Evolutionary conservation across 2,329 filamentous ascomycete genomes (phyloP), one percentile per base, ranked within the genome.

Genomic region (Fusarium sambucinum): DNA sequence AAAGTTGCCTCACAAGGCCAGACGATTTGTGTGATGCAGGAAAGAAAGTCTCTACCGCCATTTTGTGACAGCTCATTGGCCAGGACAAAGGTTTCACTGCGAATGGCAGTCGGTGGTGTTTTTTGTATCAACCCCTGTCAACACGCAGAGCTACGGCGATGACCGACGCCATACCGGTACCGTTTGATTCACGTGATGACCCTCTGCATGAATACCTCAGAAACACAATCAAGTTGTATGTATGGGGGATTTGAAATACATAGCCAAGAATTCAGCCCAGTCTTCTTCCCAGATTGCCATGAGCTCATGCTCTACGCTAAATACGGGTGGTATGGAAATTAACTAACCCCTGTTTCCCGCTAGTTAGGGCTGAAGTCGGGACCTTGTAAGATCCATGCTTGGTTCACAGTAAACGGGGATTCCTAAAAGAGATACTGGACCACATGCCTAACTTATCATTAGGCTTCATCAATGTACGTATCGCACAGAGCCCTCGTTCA

Each of bases 321-420:
- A 38, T n/a, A 38, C 35, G 35, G 35, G 35, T 37, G 35, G 35
- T 11, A 38, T 38, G n/a, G 35, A 21, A 38, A 19, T 38, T n/a
- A 19, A 13, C 9, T 17, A 51, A 42, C 30, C 42, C 35, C 41
- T 29, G 32, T 35, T 35, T 55, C 37, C 51, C 23, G 45, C 66
- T 69, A 69, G 58, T 66, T 69, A 69, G 58, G 58, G 66, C 66
- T 68, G 58, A 56, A 68, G 32, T 46, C 29, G 29, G 48, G 32
- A 57, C 42, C 51, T 45, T 53, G 66, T 46, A 46, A 59, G 50
- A 69, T 40, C 35, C 60, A 63, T 37, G 32, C 60, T 66, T 68
- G 42, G 51, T 46, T 51, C 40, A 32, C 35, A 19, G 51, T 55
- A 30, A 17, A 38, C n/a, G 35, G n/a, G 46, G 35, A 16, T 38